These are phyloP conservation scores for Xylariaceae sp. DNA, from an alignment of 2,329 filamentous ascomycete genomes.

Conservation along the genomic window DNA sequence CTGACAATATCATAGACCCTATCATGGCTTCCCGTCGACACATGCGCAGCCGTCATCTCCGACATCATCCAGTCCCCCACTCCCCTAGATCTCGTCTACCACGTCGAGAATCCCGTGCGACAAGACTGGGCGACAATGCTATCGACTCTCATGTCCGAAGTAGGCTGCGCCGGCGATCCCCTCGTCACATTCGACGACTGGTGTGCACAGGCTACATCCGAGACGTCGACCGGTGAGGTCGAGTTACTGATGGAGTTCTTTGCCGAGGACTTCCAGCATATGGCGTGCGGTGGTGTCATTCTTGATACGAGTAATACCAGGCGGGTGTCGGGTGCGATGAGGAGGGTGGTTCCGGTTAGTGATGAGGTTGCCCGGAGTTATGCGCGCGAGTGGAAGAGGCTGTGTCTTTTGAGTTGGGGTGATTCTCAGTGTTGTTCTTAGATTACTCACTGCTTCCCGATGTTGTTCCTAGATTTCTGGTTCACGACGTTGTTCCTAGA, in stretches of 20 bases:
- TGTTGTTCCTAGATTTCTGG: no score
- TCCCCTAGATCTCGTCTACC: background rate
- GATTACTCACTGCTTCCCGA: no score
- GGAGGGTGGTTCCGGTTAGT: background rate
- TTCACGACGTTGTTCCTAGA: no score
- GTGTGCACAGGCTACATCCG: background rate
- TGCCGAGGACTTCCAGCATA: background rate
- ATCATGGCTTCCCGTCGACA: constrained; percentile 10
- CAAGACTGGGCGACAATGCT: constrained; percentile 3
- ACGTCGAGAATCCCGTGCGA: constrained; percentile 10
- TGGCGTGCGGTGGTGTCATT: constrained; percentile 3
- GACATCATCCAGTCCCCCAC: background rate
- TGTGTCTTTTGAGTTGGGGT: background rate
- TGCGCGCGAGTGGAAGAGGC: background rate
- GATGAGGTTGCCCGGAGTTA: background rate
- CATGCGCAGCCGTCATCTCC: background rate
- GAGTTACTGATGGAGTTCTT: background rate
- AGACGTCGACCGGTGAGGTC: background rate
- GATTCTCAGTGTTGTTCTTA: no score
- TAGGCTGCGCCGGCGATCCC: background rate
- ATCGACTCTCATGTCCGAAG: background rate
- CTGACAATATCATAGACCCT: constrained; percentile 1
- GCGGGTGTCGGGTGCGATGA: background rate
- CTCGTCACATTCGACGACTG: background rate
- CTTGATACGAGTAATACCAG: background rate